These are phyloP conservation scores for Amanita brunnescens DNA, from an alignment of 768 basidiomycete genomes.

Conservation along the genomic window DNA sequence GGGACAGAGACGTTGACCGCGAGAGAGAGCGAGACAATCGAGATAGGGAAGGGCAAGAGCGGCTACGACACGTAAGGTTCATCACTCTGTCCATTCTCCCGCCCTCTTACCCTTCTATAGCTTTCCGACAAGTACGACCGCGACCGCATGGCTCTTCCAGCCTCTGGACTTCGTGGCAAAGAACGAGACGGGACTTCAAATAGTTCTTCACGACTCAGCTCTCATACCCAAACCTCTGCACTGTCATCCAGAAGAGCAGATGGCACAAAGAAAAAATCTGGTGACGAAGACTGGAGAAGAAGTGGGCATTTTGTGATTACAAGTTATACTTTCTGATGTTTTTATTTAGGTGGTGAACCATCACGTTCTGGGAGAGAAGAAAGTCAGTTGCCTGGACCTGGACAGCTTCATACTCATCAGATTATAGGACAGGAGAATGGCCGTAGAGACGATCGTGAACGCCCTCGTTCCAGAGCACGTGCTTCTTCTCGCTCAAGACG, in stretches of 20 bases:
- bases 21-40: conserved; percentile 52
- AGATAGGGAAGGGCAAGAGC: conserved; percentile 73
- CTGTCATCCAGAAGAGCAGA: conserved; percentile 46
- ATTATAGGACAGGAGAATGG: conserved; percentile 36
- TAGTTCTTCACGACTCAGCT: conserved; percentile 32
- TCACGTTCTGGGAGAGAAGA: conserved; percentile 50
- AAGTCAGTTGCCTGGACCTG: conserved; percentile 30
- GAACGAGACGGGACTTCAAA: conserved; percentile 64
- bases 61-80: conserved; percentile 60
- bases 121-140: conserved; percentile 85
- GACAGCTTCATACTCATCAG: background rate
- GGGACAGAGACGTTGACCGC: conserved; percentile 38
- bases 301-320: conserved; percentile 33
- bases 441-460: conserved; percentile 53
- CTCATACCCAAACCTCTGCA: conserved; percentile 26
- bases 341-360: conserved; percentile 35
- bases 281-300: conserved; percentile 85
- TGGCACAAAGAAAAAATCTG: conserved; percentile 53
- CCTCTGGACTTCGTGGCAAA: conserved; percentile 44
- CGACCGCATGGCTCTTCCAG: conserved; percentile 56
- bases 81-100: conserved; percentile 3
- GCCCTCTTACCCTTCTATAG: conserved; percentile 27
- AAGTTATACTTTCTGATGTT: conserved; percentile 10
- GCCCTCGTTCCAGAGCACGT: conserved; percentile 53
- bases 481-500: conserved; percentile 55